Conservation (phyloP, 805 yeast species). For the Ogataea kodamae region DNA sequence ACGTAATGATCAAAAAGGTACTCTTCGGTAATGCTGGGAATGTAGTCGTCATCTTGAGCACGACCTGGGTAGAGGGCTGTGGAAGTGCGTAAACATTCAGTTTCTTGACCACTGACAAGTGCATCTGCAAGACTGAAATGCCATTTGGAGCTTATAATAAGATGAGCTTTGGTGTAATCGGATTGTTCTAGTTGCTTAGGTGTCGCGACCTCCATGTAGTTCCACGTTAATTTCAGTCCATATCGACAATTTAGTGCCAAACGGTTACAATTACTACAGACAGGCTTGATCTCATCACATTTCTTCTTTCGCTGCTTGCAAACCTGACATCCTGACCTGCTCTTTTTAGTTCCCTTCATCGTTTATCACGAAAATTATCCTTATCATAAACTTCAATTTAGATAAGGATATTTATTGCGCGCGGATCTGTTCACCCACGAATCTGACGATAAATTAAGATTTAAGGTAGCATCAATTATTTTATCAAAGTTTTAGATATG, state of each 20-base stretch:
- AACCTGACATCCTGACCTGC: slow-evolving; percentile 39
- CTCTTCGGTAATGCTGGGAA: slow-evolving; percentile 3
- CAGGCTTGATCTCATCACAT: slow-evolving; percentile 32
- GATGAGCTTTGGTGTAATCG: background rate
- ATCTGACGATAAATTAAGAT: no score
- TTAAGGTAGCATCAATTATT: no score
- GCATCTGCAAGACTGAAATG: slow-evolving; percentile 1
- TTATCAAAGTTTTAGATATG: no score
- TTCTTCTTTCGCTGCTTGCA: slow-evolving; percentile 43
- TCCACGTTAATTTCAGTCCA: slow-evolving; percentile 5
- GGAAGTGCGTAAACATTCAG: background rate
- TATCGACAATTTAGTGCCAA: slow-evolving; percentile 19
- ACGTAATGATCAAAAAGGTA: slow-evolving; percentile 26
- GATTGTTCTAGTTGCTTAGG: background rate
- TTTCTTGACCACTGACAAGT: background rate
- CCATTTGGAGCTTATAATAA: slow-evolving; percentile 1
- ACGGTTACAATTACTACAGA: slow-evolving; percentile 22
- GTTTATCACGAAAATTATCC: background rate
- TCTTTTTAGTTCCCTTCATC: slow-evolving; percentile 13
- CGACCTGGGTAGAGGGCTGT: background rate
- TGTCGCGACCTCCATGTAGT: slow-evolving; percentile 1
- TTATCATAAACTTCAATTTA: background rate
- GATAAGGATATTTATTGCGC: slow-evolving; percentile 2
- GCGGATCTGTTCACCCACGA: no score
- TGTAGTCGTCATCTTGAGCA: background rate